Percentiles rank a stretch among this genome's conserved stretches.
Conservation (phyloP, 129 eudicot species). For the Centella asiatica region DNA sequence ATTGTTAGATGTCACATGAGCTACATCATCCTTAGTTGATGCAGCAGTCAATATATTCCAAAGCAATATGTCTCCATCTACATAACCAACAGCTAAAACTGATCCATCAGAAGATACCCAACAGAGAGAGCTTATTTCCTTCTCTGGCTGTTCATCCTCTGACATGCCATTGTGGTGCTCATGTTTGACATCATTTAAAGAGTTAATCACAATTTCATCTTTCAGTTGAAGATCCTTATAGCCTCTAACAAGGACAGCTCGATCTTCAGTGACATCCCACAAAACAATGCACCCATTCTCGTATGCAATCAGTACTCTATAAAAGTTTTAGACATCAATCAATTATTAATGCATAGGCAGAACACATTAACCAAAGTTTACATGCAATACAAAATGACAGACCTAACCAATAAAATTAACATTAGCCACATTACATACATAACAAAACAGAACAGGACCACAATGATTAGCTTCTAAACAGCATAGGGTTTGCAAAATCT, state of each 20-base stretch:
- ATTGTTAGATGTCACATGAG: slow-evolving; percentile 36
- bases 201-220: slow-evolving; percentile 32
- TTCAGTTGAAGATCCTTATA: slow-evolving; percentile 48
- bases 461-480: neutral
- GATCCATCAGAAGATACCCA: slow-evolving; percentile 94
- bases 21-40: slow-evolving; percentile 33
- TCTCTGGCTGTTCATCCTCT: slow-evolving; percentile 55
- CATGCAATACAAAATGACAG: neutral
- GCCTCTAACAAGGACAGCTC: slow-evolving; percentile 51
- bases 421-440: neutral
- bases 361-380: neutral
- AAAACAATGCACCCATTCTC: slow-evolving; percentile 69
- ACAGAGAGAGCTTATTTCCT: slow-evolving; percentile 88
- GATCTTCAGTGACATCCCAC: slow-evolving; percentile 83
- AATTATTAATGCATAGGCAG: slow-evolving; percentile 10
- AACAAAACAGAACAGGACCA: neutral
- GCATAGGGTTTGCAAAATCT: neutral
- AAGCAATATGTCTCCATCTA: slow-evolving; percentile 85
- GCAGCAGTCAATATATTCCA: slow-evolving; percentile 57
- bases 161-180: slow-evolving; percentile 28
- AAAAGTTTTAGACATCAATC: slow-evolving; percentile 17
- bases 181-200: slow-evolving; percentile 32
- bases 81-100: slow-evolving; percentile 85
- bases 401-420: too few species aligned
- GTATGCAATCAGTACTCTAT: slow-evolving; percentile 78